These are phyloP conservation scores for Brassica cretica DNA, from an alignment of 345 rosid genomes.

Conservation along the genomic window DNA sequence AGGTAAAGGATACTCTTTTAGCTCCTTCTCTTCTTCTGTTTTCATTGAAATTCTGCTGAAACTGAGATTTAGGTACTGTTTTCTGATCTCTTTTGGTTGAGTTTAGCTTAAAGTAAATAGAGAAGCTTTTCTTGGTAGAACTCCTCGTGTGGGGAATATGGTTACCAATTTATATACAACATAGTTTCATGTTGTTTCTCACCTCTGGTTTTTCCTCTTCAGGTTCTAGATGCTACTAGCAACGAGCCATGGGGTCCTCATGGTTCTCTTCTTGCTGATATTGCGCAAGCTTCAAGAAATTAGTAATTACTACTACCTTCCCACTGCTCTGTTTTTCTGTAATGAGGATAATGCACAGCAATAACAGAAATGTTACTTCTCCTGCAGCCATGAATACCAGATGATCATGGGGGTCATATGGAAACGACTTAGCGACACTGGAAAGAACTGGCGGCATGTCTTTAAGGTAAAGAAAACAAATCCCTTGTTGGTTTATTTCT, in stretches of 20 bases:
- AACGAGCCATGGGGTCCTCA: conserved; percentile 99
- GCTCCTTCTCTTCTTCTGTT: neutral
- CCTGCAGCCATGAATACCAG: conserved; percentile 93
- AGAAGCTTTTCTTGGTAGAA: conserved; percentile 1
- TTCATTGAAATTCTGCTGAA: neutral
- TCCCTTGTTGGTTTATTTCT: neutral
- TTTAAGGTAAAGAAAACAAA: conserved; percentile 62
- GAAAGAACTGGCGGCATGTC: conserved; percentile 99
- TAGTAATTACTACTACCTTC: conserved; percentile 55
- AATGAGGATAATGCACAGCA: neutral
- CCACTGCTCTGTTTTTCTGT: conserved; percentile 14
- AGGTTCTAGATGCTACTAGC: conserved; percentile 99
- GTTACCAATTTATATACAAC: conserved; percentile 14
- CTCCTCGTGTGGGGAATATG: conserved; percentile 6
- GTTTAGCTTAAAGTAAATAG: conserved; percentile 10
- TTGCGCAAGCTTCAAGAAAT: conserved; percentile 85
- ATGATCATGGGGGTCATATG: conserved; percentile 83
- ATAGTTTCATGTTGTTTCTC: neutral
- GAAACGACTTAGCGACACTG: conserved; percentile 91
- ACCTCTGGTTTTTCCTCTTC: conserved; percentile 16
- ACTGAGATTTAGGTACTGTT: neutral
- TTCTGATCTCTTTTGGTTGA: conserved; percentile 2
- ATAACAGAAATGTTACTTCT: conserved; percentile 24
- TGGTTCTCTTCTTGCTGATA: conserved; percentile 86
- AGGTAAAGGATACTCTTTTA: conserved; percentile 48